phyloP scores from a whole-genome alignment of 331 rosid species.

The Dryas integrifolia region DNA sequence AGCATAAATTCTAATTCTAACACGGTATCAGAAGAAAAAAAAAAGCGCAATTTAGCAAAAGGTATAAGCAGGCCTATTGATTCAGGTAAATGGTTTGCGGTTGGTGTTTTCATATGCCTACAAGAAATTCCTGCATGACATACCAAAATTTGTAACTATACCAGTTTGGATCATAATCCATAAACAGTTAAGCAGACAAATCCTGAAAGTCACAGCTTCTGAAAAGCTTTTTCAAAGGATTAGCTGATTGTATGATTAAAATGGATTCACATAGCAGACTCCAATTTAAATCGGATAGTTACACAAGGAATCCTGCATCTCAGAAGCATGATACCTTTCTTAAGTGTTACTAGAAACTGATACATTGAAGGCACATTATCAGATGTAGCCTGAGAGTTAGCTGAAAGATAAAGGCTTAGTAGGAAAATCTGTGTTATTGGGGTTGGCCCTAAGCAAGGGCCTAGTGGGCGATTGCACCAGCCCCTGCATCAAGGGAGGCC shows the following conservation, averaged over 20 bases:
- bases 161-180: neutral
- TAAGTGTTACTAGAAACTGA: neutral
- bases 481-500: no score
- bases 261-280: neutral
- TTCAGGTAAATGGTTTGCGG: neutral
- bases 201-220: neutral
- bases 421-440: neutral
- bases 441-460: neutral
- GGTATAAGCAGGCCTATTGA: neutral
- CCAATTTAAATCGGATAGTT: neutral
- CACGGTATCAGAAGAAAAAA: neutral
- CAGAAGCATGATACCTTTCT: no score
- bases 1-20: neutral
- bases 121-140: neutral
- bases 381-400: neutral
- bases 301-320: no score
- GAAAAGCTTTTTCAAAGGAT: neutral
- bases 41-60: neutral
- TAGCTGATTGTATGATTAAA: neutral
- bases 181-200: neutral
- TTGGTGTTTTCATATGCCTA: neutral
- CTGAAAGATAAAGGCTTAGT: neutral
- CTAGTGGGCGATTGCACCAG: no score
- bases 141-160: neutral
- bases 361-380: neutral